Conservation (phyloP, 495 filamentous ascomycete genomes). For the Xylaria longipes region DNA sequence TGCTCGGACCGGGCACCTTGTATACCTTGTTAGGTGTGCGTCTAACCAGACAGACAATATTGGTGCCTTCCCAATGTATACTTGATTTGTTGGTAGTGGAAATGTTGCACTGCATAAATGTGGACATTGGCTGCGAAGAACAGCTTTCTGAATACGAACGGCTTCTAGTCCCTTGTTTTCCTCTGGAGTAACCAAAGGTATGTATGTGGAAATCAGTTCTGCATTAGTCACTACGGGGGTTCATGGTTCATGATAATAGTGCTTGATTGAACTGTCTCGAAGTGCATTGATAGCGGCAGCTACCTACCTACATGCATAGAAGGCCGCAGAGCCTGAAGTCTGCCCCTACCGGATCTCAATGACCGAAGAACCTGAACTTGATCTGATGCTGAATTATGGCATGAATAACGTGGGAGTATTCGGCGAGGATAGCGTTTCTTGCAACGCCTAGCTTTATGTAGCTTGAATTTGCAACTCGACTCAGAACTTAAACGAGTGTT, state of each 20-base stretch:
- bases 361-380: conserved; percentile 11
- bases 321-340: background rate
- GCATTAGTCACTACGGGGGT: conserved; percentile 3
- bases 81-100: conserved; percentile 10
- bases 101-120: conserved; percentile 26
- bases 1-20: conserved; percentile 23
- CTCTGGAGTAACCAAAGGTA: background rate
- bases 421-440: background rate
- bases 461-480: background rate
- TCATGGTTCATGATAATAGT: background rate
- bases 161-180: conserved; percentile 13
- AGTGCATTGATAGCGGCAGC: background rate
- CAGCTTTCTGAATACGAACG: conserved; percentile 25
- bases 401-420: background rate
- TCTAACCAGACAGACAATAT: background rate
- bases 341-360: background rate
- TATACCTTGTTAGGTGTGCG: background rate
- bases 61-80: background rate
- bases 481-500: background rate
- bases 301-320: background rate
- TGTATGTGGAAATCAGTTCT: conserved; percentile 2
- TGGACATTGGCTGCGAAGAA: conserved; percentile 12
- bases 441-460: background rate
- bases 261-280: background rate
- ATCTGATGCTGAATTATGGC: background rate